Percentiles rank a stretch among this genome's conserved stretches.
Evolutionary conservation across 345 rosid species (phyloP).

Genomic region (Dovyalis caffra): DNA sequence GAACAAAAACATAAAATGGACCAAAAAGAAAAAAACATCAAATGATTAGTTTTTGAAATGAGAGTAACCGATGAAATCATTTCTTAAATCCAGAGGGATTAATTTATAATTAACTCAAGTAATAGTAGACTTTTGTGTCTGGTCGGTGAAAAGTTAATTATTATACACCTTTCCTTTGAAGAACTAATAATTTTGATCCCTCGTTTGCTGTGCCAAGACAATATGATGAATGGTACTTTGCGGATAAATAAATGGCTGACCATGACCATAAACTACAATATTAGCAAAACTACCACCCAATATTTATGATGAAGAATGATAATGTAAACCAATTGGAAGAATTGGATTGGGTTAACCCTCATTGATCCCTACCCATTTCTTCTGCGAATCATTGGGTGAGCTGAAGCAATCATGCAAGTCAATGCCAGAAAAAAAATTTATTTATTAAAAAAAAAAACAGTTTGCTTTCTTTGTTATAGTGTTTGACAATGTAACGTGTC

Average conservation of each 20-base stretch:
- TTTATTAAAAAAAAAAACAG: neutral
- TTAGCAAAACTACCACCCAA: neutral
- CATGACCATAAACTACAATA: neutral
- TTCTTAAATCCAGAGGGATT: too few relatives aligned
- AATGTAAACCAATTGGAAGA: neutral
- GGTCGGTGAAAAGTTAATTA: neutral
- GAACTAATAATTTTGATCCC: neutral
- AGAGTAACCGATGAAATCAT: too few relatives aligned
- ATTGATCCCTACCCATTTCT: neutral
- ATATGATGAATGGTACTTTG: neutral
- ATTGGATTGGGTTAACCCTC: slow-evolving; percentile 2
- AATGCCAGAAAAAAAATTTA: neutral
- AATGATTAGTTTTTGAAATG: too few relatives aligned
- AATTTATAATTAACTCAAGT: too few relatives aligned
- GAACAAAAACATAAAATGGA: too few relatives aligned
- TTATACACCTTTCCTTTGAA: neutral
- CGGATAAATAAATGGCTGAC: neutral
- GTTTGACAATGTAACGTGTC: too few relatives aligned
- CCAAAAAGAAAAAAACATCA: too few relatives aligned
- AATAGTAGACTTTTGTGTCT: neutral
- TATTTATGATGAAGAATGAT: neutral
- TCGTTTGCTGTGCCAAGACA: neutral
- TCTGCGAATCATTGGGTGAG: neutral
- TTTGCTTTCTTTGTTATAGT: neutral
- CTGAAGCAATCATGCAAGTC: slow-evolving; percentile 1